A percentile compares a stretch with the other conserved stretches of the same genome.
phyloP scores from a whole-genome alignment of 2,329 filamentous ascomycete genomes.

The Xylaria sp. region DNA sequence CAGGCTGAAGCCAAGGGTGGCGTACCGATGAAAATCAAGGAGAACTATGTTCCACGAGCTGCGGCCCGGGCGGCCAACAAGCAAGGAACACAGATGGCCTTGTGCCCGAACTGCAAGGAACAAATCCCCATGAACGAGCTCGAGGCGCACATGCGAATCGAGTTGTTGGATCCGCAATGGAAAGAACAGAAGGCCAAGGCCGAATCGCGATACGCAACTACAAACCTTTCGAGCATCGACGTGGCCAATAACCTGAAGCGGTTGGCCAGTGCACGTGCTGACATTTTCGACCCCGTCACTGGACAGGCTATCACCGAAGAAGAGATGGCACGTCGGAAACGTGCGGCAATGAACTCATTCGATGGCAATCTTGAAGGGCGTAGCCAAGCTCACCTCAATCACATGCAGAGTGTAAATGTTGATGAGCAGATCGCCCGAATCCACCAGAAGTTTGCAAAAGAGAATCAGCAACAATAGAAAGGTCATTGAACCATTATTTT shows the following conservation, averaged over 20 bases:
- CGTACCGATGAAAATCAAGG: slow-evolving; percentile 79
- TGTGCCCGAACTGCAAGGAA: slow-evolving; percentile 92
- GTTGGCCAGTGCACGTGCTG: slow-evolving; percentile 80
- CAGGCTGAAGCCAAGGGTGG: slow-evolving; percentile 70
- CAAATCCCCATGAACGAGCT: slow-evolving; percentile 82
- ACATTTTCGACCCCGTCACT: slow-evolving; percentile 74
- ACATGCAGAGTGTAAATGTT: slow-evolving; percentile 67
- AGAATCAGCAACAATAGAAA: slow-evolving; percentile 28
- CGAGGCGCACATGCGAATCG: slow-evolving; percentile 90
- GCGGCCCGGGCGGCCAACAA: slow-evolving; percentile 65
- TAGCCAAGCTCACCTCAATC: slow-evolving; percentile 46
- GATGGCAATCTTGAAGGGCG: slow-evolving; percentile 61
- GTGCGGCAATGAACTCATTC: slow-evolving; percentile 60
- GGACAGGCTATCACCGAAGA: slow-evolving; percentile 67
- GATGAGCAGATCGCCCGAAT: slow-evolving; percentile 75
- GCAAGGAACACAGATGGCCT: slow-evolving; percentile 58
- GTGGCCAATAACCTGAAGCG: slow-evolving; percentile 93
- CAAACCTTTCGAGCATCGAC: slow-evolving; percentile 79
- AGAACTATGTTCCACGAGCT: slow-evolving; percentile 85
- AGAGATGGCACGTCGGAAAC: slow-evolving; percentile 69
- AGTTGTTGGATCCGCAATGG: slow-evolving; percentile 89
- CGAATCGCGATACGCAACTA: slow-evolving; percentile 76
- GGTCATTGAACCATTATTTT: not conserved
- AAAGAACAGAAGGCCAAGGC: slow-evolving; percentile 91
- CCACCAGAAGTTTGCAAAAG: slow-evolving; percentile 48